A percentile compares a stretch with the other conserved stretches of the same genome.
phyloP scores from a whole-genome alignment of 352 stramenopile species.

The Phytophthora colocasiae region DNA sequence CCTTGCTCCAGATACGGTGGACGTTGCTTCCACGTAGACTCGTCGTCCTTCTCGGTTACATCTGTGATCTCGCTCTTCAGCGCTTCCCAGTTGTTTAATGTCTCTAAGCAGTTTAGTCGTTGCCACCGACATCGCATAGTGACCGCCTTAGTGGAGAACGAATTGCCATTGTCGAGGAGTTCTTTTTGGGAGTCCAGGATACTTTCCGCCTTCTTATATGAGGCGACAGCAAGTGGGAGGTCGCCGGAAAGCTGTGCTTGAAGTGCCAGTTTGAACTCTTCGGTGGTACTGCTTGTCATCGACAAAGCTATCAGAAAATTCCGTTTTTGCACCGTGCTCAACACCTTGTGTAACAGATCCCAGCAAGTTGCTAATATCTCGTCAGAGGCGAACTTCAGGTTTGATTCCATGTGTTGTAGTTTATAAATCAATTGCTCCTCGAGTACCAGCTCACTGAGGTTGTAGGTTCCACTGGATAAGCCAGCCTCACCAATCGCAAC shows the following conservation, averaged over 20 bases:
- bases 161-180: constrained; percentile 36
- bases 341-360: constrained; percentile 80
- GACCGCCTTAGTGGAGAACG: constrained; percentile 47
- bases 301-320: constrained; percentile 71
- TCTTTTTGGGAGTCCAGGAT: constrained; percentile 53
- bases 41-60: constrained; percentile 19
- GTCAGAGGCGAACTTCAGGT: constrained; percentile 10
- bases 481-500: constrained; percentile 58
- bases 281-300: constrained; percentile 54
- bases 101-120: constrained; percentile 64
- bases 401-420: constrained; percentile 9
- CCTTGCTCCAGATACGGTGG: constrained; percentile 77
- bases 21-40: constrained; percentile 64
- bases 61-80: constrained; percentile 53
- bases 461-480: constrained; percentile 63
- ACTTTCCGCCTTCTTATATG: constrained; percentile 74
- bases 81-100: constrained; percentile 75
- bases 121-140: constrained; percentile 70
- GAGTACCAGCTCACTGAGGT: constrained; percentile 67
- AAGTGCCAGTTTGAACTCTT: constrained; percentile 67
- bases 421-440: constrained; percentile 70
- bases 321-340: constrained; percentile 68
- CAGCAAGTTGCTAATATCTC: constrained; percentile 47
- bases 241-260: constrained; percentile 75
- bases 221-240: constrained; percentile 69